Evolutionary conservation across 352 stramenopile species (phyloP).

Genomic region (Globisporangium heterothallicum): DNA sequence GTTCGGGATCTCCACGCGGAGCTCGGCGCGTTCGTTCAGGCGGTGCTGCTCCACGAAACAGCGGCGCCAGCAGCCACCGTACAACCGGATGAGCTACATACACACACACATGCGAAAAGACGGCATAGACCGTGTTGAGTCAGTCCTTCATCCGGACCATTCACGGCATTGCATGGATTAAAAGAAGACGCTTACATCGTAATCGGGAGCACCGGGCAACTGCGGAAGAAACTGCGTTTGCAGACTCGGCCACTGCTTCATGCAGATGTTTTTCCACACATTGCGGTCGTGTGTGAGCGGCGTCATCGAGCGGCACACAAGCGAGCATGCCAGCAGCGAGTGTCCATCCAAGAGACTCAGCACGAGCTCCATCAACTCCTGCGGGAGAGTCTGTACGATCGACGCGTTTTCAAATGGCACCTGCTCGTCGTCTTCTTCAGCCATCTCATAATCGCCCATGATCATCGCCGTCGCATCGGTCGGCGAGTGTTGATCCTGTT

Average conservation of each 20-base stretch:
- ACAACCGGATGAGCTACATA: slow-evolving; percentile 60
- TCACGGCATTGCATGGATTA: neutral
- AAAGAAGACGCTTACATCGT: slow-evolving; percentile 53
- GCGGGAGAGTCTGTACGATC: slow-evolving; percentile 39
- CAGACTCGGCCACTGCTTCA: slow-evolving; percentile 53
- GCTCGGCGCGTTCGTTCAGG: slow-evolving; percentile 42
- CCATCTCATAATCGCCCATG: slow-evolving; percentile 14
- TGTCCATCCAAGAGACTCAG: slow-evolving; percentile 46
- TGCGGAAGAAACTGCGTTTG: slow-evolving; percentile 54
- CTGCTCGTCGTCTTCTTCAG: slow-evolving; percentile 12
- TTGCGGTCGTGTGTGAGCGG: slow-evolving; percentile 43
- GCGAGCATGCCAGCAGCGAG: slow-evolving; percentile 43
- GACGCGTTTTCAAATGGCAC: slow-evolving; percentile 12
- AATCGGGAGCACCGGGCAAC: slow-evolving; percentile 64
- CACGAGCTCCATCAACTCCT: slow-evolving; percentile 45
- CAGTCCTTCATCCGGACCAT: too few species aligned
- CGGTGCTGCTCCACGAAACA: slow-evolving; percentile 57
- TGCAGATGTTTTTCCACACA: slow-evolving; percentile 68
- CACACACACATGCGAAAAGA: neutral
- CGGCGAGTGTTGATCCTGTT: slow-evolving; percentile 4
- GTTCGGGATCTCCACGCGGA: slow-evolving; percentile 46
- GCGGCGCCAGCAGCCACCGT: slow-evolving; percentile 63
- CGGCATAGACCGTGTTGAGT: neutral
- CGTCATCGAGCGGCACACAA: slow-evolving; percentile 39
- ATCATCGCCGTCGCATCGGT: slow-evolving; percentile 9